Conservation (phyloP, 495 filamentous ascomycete genomes). For the Lentithecium fluviatile region DNA sequence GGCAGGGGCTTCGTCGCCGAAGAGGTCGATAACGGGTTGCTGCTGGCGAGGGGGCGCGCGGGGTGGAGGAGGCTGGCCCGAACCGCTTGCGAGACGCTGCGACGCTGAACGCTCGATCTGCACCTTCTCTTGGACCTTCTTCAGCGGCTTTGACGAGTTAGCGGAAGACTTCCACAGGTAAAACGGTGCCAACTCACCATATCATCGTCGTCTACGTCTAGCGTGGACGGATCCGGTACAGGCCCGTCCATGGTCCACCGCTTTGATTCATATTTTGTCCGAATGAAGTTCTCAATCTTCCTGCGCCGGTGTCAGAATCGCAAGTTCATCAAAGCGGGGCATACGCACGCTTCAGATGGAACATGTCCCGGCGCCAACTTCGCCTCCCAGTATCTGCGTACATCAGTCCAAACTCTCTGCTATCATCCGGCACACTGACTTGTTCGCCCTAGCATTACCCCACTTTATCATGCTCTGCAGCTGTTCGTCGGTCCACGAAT, state of each 20-base stretch:
- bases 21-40: constrained; percentile 57
- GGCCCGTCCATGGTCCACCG: constrained; percentile 97
- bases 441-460: constrained; percentile 95
- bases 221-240: constrained; percentile 85
- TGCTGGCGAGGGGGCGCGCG: constrained; percentile 44
- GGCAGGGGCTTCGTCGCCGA: constrained; percentile 60
- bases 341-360: constrained; percentile 81
- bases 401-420: constrained; percentile 8
- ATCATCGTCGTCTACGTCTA: constrained; percentile 77
- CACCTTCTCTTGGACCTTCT: constrained; percentile 70
- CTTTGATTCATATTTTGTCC: constrained; percentile 97
- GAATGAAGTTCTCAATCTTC: constrained; percentile 99
- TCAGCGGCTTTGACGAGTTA: constrained; percentile 56
- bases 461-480: constrained; percentile 85
- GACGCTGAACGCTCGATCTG: constrained; percentile 64
- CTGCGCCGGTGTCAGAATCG: constrained; percentile 41
- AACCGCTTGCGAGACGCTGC: constrained; percentile 46
- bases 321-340: background rate
- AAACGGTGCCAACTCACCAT: constrained; percentile 7
- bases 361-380: constrained; percentile 88
- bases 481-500: constrained; percentile 98
- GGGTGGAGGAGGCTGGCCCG: constrained; percentile 47
- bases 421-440: constrained; percentile 51
- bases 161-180: background rate
- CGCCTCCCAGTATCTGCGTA: constrained; percentile 81